Evolutionary conservation across 2,329 filamentous ascomycete species (phyloP), one percentile per base, ranked within the genome.

Genomic region (Ophiostoma australiae): DNA sequence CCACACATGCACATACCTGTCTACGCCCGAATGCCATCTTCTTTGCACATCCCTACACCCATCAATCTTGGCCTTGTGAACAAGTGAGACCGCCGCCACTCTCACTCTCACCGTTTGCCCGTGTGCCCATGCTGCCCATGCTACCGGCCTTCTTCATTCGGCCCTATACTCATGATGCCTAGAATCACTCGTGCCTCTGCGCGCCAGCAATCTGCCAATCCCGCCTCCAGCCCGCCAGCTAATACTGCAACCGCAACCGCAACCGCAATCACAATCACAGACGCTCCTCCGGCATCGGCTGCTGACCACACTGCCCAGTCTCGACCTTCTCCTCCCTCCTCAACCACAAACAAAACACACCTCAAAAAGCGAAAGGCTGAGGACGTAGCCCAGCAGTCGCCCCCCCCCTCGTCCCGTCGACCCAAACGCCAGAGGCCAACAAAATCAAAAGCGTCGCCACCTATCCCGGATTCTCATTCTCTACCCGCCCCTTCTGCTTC

Each of bases 141-240:
- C 23, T 23, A 75, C 8, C 13, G 7, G 55, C 8, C 17, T n/a
- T 3, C 33, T 41, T 20, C 13, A 8, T 39, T 0, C 7, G 63
- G n/a, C 63, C n/a, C 77, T 79, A 80, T 80, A 90, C 92, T 94
- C 89, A 97, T 23, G 35, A 37, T 97, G 93, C 92, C 92, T 88
- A 97, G 94, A 92, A 90, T 95, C 78, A 97, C 94, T 86, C 93
- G 94, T 85, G 95, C 94, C 78, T 91, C 94, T 81, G 91, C 94
- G 84, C 93, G 93, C 85, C 90, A 92, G 87, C 90, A 92, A 87
- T 92, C 92, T 84, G 91, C 92, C 79, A 87, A 81, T 79, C 84
- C 84, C 78, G 82, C 83, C 82, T 82, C 82, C 76, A 82, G 82
- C 77, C 79, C 83, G 74, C 77, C 81, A 35, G 33, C 76, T 74